These are phyloP conservation scores for Debaryomycetaceae sp. DNA, from an alignment of 1,139 yeast genomes.

Conservation along the genomic window DNA sequence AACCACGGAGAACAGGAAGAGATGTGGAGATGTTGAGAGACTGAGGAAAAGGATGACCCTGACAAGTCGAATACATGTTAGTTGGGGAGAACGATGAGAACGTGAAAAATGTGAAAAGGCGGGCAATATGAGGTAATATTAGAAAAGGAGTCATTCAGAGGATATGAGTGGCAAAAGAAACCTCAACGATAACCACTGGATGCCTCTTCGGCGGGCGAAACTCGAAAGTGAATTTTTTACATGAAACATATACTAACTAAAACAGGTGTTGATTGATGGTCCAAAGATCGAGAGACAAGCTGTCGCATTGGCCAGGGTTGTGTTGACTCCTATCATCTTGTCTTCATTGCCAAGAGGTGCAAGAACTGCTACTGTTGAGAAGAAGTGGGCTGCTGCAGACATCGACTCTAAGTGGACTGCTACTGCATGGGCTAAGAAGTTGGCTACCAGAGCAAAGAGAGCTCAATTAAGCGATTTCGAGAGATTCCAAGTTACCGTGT, in stretches of 20 bases:
- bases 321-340: constrained; percentile 88
- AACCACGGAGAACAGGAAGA: not conserved
- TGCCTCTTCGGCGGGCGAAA: too few species aligned
- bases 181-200: too few species aligned
- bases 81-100: too few species aligned
- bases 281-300: constrained; percentile 96
- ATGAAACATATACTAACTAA: constrained; percentile 22
- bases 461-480: constrained; percentile 92
- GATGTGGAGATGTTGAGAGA: not conserved
- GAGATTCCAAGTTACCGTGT: constrained; percentile 98
- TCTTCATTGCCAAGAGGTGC: constrained; percentile 92
- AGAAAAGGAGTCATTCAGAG: too few species aligned
- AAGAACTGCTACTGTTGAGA: constrained; percentile 77
- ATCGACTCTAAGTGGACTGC: constrained; percentile 88
- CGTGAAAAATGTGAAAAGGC: too few species aligned
- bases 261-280: constrained; percentile 88
- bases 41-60: not conserved
- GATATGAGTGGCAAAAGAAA: too few species aligned
- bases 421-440: constrained; percentile 96
- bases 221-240: constrained; percentile 1
- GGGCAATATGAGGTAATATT: too few species aligned
- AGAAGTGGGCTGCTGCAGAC: constrained; percentile 93
- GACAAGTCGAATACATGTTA: too few species aligned
- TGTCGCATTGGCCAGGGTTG: constrained; percentile 78
- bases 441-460: constrained; percentile 93